Evolutionary conservation across 352 stramenopile species (phyloP), one percentile per base, ranked within the genome.

Genomic region (Phytophthora ohioensis): DNA sequence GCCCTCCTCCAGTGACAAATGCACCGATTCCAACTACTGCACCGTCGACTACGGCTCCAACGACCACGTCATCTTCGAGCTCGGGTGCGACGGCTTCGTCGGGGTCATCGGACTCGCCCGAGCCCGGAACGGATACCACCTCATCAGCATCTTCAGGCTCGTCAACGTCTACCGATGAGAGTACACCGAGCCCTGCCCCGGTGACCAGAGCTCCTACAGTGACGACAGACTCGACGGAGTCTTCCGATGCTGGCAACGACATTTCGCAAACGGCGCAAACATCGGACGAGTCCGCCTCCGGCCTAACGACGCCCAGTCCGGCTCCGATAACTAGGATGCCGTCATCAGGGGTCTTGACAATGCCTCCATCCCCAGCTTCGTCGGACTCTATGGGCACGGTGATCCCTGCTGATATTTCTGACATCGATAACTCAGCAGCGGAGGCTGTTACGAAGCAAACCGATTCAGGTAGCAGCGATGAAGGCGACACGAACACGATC

Each of bases 381-480:
- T 45, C 63, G 15, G 67, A 73, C 27, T 76, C 67, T 11, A 55
- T 82, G 57, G 75, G 67, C 17, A 82, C 73, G 12, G 75, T 82
- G 31, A 69, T 63, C 35, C 67, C 75, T 58, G 71, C 71, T 39
- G 61, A 82, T 61, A 67, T 45, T 11, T 71, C 55, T 17, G 64
- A 41, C 42, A 72, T 80, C n/a, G 41, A 74, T 46, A 71, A 76
- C 55, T 73, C 72, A 21, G 34, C 55, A 17, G 64, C 69, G 41
- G 74, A 78, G 38, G 45, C 65, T 35, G 69, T 82, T 13, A 57
- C 45, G 35, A 75, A 73, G 52, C 61, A 73, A 35, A 45, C 57
- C 7, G 46, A 69, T 49, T 73, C 56, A 17, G 69, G 52, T 10
- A 78, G 75, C 47, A 66, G 56, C 13, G 55, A 76, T 27, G 42